Percentiles rank a stretch among this genome's conserved stretches.
phyloP scores from a whole-genome alignment of 768 basidiomycete genomes.

The Neoboletus brunneissimus region DNA sequence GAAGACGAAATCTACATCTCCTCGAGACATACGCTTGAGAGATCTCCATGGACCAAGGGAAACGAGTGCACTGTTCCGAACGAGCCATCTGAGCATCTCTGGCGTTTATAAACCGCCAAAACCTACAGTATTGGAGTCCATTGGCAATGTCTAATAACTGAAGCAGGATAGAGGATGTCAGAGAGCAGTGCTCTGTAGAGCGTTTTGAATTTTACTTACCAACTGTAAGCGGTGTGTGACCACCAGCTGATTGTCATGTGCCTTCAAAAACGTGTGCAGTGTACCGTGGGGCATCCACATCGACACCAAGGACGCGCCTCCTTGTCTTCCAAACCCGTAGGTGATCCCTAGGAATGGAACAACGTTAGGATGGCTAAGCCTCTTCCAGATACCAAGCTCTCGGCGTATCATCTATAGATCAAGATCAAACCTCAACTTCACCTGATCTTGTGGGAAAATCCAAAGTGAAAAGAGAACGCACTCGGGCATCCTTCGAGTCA shows the following conservation, averaged over 20 bases:
- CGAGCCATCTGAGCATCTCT: background rate
- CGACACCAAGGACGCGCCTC: conserved; percentile 4
- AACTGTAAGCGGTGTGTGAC: conserved; percentile 3
- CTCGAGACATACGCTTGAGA: conserved; percentile 1
- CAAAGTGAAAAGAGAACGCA: background rate
- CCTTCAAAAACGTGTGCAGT: conserved; percentile 1
- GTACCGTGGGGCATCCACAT: conserved; percentile 8
- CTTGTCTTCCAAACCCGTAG: conserved; percentile 4
- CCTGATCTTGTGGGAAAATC: background rate
- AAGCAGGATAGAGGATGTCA: background rate
- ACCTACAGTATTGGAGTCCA: conserved; percentile 6
- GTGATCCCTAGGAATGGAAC: conserved; percentile 4
- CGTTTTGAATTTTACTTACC: background rate
- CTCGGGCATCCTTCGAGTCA: background rate
- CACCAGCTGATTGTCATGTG: background rate
- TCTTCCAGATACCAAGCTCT: conserved; percentile 9
- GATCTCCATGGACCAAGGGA: conserved; percentile 10
- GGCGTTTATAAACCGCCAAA: background rate
- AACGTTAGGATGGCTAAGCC: conserved; percentile 1
- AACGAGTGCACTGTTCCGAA: conserved; percentile 7
- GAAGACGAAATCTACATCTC: no score
- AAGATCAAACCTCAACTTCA: background rate
- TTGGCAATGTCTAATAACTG: conserved; percentile 7
- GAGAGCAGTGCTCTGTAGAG: background rate
- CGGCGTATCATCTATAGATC: conserved; percentile 1